A percentile compares a stretch with the other conserved stretches of the same genome.
phyloP scores from a whole-genome alignment of 2,329 filamentous ascomycete species.

The Dactylellina sp. region DNA sequence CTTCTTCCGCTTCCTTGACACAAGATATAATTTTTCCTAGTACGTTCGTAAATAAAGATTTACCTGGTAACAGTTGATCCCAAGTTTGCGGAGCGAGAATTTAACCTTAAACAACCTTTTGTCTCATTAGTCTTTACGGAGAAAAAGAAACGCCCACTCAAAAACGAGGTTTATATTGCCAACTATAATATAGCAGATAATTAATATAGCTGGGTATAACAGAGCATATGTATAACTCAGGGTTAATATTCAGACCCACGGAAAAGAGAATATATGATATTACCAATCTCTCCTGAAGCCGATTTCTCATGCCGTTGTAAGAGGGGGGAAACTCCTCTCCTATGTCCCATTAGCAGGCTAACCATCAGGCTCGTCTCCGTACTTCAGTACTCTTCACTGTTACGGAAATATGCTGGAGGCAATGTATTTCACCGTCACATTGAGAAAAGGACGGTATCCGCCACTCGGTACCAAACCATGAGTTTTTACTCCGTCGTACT shows the following conservation, averaged over 20 bases:
- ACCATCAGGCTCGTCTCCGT: slow-evolving; percentile 24
- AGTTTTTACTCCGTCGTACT: slow-evolving; percentile 11
- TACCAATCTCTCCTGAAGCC: slow-evolving; percentile 2
- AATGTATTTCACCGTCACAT: slow-evolving; percentile 43
- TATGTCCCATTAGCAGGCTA: slow-evolving; percentile 19
- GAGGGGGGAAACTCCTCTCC: slow-evolving; percentile 1
- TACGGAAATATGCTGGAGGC: slow-evolving; percentile 18
- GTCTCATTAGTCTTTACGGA: slow-evolving; percentile 10
- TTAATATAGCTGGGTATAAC: too few species aligned
- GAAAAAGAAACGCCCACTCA: slow-evolving; percentile 11
- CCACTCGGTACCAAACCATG: slow-evolving; percentile 44
- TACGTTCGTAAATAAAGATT: slow-evolving; percentile 42
- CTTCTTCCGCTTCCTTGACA: slow-evolving; percentile 47
- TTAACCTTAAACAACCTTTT: slow-evolving; percentile 47
- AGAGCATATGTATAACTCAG: slow-evolving; percentile 7
- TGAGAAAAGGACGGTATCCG: slow-evolving; percentile 8
- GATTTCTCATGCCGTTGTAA: slow-evolving; percentile 8
- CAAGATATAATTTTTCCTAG: slow-evolving; percentile 53
- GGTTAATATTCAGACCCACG: slow-evolving; percentile 4
- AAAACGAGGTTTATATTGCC: too few species aligned
- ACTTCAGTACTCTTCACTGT: slow-evolving; percentile 18
- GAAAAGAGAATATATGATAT: slow-evolving; percentile 11
- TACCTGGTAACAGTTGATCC: slow-evolving; percentile 55
- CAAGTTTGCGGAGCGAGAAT: slow-evolving; percentile 42
- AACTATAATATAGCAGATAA: too few species aligned